Percentiles rank a stretch among this genome's conserved stretches.
Evolutionary conservation across 805 yeast species (phyloP).

Genomic region (Sporopachydermia quercuum): DNA sequence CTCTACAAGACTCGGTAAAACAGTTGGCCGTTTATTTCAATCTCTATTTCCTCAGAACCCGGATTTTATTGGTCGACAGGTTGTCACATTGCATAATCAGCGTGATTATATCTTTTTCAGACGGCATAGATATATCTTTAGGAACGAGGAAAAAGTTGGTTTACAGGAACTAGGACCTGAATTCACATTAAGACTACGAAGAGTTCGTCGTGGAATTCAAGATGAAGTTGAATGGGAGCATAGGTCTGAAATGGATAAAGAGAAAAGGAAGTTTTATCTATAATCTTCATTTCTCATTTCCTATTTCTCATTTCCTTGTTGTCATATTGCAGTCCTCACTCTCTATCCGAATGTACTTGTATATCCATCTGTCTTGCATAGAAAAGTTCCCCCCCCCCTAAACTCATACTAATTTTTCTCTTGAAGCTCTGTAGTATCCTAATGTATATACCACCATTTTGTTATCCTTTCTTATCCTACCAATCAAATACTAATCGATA

Average conservation of each 20-base stretch:
- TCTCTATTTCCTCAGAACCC: constrained; percentile 87
- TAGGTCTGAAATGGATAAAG: constrained; percentile 90
- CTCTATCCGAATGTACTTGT: no score
- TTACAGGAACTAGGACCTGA: constrained; percentile 95
- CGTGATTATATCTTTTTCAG: constrained; percentile 92
- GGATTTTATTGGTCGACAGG: constrained; percentile 91
- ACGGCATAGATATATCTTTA: constrained; percentile 83
- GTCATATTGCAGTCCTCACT: no score
- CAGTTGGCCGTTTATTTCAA: constrained; percentile 86
- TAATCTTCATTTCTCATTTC: constrained; percentile 20
- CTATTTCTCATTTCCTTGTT: no score
- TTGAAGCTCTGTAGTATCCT: no score
- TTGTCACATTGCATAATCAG: constrained; percentile 88
- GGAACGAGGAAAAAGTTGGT: constrained; percentile 85
- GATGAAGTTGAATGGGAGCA: constrained; percentile 96
- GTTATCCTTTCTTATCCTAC: no score
- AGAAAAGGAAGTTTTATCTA: constrained; percentile 81
- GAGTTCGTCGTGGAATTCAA: constrained; percentile 81
- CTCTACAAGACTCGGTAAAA: constrained; percentile 81
- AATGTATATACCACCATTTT: no score
- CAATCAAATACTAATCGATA: no score
- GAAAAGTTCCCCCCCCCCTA: no score
- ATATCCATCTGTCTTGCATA: no score
- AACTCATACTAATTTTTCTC: no score
- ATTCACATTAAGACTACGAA: constrained; percentile 75